These are phyloP conservation scores for Trichoderma koningiopsis DNA, from an alignment of 2,329 filamentous ascomycete species.

Conservation along the genomic window DNA sequence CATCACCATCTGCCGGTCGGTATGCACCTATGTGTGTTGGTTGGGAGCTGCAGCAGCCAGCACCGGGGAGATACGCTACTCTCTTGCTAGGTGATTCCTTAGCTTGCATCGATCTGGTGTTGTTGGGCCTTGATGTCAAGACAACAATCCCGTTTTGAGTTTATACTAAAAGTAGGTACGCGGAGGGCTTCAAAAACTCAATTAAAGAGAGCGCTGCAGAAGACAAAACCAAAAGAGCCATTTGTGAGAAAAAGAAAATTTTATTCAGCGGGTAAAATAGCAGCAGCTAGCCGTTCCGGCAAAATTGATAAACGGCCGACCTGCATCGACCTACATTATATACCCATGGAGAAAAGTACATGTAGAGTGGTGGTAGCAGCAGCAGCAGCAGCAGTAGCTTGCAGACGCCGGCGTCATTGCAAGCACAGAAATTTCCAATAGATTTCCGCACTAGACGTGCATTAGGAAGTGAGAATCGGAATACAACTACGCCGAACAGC, in stretches of 20 bases:
- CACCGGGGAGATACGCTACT: not conserved
- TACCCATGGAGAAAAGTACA: not conserved
- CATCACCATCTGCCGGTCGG: slow-evolving; percentile 1
- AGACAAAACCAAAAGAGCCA: not conserved
- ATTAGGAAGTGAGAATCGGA: slow-evolving; percentile 23
- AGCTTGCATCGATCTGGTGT: not conserved
- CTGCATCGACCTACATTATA: slow-evolving; percentile 1
- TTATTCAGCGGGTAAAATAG: slow-evolving; percentile 5
- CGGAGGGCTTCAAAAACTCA: not conserved
- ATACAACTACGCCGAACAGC: not conserved
- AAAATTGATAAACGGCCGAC: slow-evolving; percentile 17
- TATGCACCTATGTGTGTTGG: not conserved
- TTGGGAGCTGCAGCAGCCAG: not conserved
- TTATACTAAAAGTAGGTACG: not conserved
- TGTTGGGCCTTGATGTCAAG: not conserved
- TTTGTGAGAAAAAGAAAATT: not conserved
- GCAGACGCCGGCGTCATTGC: slow-evolving; percentile 16
- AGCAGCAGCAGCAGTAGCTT: slow-evolving; percentile 8
- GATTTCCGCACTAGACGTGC: slow-evolving; percentile 24
- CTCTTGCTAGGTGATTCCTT: not conserved
- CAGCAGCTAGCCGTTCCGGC: slow-evolving; percentile 5
- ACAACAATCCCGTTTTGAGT: not conserved
- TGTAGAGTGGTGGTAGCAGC: not conserved
- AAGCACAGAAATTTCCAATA: slow-evolving; percentile 24
- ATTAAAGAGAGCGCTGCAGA: not conserved